These are phyloP conservation scores for Sistotremastrum suecicum DNA, from an alignment of 768 basidiomycete species.

Conservation along the genomic window DNA sequence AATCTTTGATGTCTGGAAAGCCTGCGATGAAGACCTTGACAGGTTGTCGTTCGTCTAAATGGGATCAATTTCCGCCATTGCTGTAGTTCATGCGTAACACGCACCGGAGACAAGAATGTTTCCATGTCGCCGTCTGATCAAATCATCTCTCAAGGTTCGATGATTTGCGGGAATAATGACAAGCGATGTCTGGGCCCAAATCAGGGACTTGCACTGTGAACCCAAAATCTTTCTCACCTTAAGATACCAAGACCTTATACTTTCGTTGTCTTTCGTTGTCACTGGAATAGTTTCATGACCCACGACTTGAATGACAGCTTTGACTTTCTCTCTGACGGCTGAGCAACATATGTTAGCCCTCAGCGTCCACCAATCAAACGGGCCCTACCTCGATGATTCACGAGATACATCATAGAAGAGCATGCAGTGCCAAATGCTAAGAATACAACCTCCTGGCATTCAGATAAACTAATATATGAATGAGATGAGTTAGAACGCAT, in stretches of 20 bases:
- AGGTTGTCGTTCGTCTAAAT: conserved; percentile 53
- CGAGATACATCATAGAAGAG: conserved; percentile 56
- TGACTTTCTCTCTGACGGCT: conserved; percentile 48
- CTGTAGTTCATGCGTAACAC: conserved; percentile 4
- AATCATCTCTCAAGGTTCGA: conserved; percentile 27
- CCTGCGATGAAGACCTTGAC: conserved; percentile 58
- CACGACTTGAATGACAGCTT: conserved; percentile 65
- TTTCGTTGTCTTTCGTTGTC: conserved; percentile 39
- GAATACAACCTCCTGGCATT: conserved; percentile 58
- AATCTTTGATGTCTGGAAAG: conserved; percentile 47
- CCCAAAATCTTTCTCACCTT: conserved; percentile 27
- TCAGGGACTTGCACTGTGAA: background rate
- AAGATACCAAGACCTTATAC: conserved; percentile 58
- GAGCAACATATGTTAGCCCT: background rate
- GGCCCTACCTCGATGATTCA: conserved; percentile 51
- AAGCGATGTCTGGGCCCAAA: conserved; percentile 41
- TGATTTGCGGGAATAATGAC: conserved; percentile 58
- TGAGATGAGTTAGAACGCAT: background rate
- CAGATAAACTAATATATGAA: conserved; percentile 41
- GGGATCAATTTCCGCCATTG: background rate
- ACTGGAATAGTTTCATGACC: conserved; percentile 45
- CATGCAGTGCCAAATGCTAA: conserved; percentile 85
- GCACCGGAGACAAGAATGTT: conserved; percentile 48
- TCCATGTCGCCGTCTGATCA: conserved; percentile 47
- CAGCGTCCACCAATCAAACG: conserved; percentile 2